Conservation (phyloP, 257 asterid genomes). For the Penstemon davidsonii region DNA sequence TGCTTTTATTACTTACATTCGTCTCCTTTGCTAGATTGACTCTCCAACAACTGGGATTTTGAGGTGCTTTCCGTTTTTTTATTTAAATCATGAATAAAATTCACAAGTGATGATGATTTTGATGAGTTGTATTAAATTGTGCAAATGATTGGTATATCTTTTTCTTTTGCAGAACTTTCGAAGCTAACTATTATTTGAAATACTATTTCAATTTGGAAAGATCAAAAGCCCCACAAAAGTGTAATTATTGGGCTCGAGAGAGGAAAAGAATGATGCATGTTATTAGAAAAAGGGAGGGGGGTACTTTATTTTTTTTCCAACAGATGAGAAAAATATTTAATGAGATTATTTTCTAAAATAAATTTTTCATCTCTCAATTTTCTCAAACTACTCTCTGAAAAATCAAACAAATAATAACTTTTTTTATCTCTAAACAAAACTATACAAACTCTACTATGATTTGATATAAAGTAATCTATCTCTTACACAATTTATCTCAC, state of each 20-base stretch:
- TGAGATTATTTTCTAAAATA: too few species aligned
- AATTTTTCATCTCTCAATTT: too few species aligned
- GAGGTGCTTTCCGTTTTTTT: conserved; percentile 12
- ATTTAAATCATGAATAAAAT: conserved; percentile 26
- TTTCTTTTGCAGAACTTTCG: neutral
- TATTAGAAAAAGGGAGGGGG: neutral
- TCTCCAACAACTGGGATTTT: conserved; percentile 20
- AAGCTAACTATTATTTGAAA: neutral
- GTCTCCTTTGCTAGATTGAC: conserved; percentile 27
- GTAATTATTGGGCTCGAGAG: conserved; percentile 41
- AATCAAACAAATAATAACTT: too few species aligned
- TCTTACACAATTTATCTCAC: too few species aligned
- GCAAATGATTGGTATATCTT: neutral
- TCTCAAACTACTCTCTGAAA: too few species aligned
- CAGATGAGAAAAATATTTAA: neutral
- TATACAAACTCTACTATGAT: too few species aligned
- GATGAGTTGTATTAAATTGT: conserved; percentile 4
- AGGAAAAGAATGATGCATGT: neutral
- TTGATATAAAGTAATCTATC: too few species aligned
- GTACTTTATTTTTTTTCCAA: neutral
- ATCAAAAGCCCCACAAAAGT: conserved; percentile 10
- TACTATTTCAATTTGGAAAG: conserved; percentile 24
- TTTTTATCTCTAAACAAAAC: too few species aligned
- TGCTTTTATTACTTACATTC: conserved; percentile 22
- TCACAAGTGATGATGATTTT: conserved; percentile 6